Conservation (phyloP, 192 early-diverging fungal species). For the Umbelopsis ramanniana region DNA sequence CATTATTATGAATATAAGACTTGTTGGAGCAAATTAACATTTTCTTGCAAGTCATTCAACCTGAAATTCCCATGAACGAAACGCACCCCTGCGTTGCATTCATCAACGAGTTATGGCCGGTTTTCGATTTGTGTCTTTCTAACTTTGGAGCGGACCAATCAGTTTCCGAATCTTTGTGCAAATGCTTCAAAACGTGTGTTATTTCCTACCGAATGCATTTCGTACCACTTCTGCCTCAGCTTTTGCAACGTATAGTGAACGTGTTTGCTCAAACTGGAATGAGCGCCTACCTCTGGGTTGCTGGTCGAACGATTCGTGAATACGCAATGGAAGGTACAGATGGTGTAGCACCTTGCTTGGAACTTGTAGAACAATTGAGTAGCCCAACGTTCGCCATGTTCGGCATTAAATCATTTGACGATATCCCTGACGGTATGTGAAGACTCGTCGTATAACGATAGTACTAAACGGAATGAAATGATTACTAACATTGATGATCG, state of each 20-base stretch:
- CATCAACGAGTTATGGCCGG: conserved; percentile 74
- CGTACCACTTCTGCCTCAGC: conserved; percentile 54
- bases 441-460: neutral
- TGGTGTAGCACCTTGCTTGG: conserved; percentile 53
- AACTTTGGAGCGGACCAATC: conserved; percentile 52
- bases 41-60: conserved; percentile 61
- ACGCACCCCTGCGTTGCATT: conserved; percentile 71
- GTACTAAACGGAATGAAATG: conserved; percentile 6
- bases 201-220: conserved; percentile 61
- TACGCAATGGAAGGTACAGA: conserved; percentile 59
- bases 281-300: conserved; percentile 84
- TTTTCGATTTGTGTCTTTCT: conserved; percentile 62
- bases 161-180: conserved; percentile 55
- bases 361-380: conserved; percentile 70
- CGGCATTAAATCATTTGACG: conserved; percentile 48
- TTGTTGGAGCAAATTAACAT: conserved; percentile 62
- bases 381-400: conserved; percentile 67
- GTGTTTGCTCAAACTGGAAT: conserved; percentile 71
- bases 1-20: neutral
- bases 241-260: conserved; percentile 64
- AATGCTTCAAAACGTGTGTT: conserved; percentile 62
- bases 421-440: conserved; percentile 68
- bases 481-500: neutral
- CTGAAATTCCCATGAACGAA: conserved; percentile 47
- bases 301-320: conserved; percentile 64